Evolutionary conservation across 257 asterid species (phyloP), one percentile per base, ranked within the genome.

Genomic region (Gynochthodes officinalis): DNA sequence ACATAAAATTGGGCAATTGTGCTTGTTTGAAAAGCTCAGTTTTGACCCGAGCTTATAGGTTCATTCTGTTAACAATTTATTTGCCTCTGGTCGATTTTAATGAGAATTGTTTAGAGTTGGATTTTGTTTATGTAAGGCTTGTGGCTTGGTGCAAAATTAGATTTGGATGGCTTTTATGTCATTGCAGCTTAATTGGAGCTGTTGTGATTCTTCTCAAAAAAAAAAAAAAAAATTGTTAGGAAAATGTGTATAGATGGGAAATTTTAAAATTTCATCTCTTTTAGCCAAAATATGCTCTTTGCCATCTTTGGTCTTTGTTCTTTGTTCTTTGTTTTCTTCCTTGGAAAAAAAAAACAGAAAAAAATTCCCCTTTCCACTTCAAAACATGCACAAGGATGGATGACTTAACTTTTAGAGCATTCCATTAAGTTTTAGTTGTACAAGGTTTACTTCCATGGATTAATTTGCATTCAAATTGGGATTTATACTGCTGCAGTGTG

Each of bases 401-500:
- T 1, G n/a, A 50, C 6, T 19, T 50, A 16, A 23, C 55, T 50
- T 50, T 12, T 46, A 13, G 43, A 37, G 48, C 42, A 35, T 35
- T 61, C 19, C 14, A 58, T 68, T 68, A 39, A 32, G 59, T 44
- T 39, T 13, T 16, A n/a, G 50, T 33, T 50, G 25, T 19, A 35
- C 27, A 21, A 33, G 70, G 30, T n/a, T 28, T 40, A 11, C 0
- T 58, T 18, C 55, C 30, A 16, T 28, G 46, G 48, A 50, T 40
- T 74, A 28, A 44, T 28, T 18, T 60, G 10, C 16, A 2, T 52
- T 19, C 25, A 13, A 11, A 11, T 67, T 78, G 49, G 42, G 11
- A 62, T 70, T 76, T 35, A 63, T 37, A 55, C 72, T 78, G 53
- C 71, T 86, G 88, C 91, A 95, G 99, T 85, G 75, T 85, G 99